phyloP scores from a whole-genome alignment of 345 rosid species.

The Hibiscus syriacus region DNA sequence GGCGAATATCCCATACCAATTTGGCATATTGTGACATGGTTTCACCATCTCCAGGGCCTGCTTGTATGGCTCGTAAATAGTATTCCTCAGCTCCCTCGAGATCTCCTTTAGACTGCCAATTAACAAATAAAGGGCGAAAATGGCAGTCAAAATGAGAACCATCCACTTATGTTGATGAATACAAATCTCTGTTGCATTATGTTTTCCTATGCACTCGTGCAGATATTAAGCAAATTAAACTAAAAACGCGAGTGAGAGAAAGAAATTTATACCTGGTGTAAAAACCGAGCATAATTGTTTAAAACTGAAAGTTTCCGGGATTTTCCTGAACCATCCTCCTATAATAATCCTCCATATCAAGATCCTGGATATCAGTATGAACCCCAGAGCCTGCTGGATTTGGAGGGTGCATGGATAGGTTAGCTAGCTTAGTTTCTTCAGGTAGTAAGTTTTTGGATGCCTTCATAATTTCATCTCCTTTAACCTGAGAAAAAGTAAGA shows the following conservation, averaged over 20 bases:
- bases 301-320: conserved; percentile 6
- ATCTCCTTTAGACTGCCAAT: conserved; percentile 43
- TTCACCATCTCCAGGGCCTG: conserved; percentile 57
- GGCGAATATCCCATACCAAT: conserved; percentile 54
- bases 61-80: conserved; percentile 33
- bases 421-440: neutral
- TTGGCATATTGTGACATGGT: conserved; percentile 54
- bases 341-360: conserved; percentile 2
- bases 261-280: conserved; percentile 9
- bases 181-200: neutral
- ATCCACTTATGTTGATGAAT: neutral
- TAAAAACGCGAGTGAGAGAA: neutral
- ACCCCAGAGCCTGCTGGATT: neutral
- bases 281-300: conserved; percentile 11
- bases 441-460: neutral
- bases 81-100: conserved; percentile 32
- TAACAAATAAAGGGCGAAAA: neutral
- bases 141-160: neutral
- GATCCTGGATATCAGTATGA: neutral
- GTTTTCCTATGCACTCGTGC: neutral
- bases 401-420: neutral
- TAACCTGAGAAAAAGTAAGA: conserved; percentile 6
- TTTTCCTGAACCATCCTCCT: conserved; percentile 9
- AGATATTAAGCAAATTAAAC: neutral
- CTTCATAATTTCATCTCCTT: neutral